A percentile compares a stretch with the other conserved stretches of the same genome.
phyloP scores from a whole-genome alignment of 139 green algal genomes.

The Tetraselmis chui region DNA sequence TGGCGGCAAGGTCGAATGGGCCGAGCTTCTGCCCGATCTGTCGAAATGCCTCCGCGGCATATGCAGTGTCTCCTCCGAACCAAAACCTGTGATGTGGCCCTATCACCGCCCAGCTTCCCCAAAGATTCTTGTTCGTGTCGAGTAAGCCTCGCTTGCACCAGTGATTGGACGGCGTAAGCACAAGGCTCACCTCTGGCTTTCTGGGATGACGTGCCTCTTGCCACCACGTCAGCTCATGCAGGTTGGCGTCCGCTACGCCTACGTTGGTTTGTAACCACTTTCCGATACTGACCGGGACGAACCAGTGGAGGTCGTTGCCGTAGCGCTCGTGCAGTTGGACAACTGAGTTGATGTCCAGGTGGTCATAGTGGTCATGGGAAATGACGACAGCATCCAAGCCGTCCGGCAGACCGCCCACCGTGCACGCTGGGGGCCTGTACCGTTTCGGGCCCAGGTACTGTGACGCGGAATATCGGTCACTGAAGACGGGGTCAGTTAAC shows the following conservation, averaged over 20 bases:
- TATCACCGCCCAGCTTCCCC: conserved; percentile 1
- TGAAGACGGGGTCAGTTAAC: not conserved
- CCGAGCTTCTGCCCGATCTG: conserved; percentile 53
- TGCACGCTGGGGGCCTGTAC: not conserved
- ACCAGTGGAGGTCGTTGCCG: not conserved
- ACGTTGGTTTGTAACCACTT: not conserved
- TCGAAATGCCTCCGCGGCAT: not conserved
- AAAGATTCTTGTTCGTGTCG: not conserved
- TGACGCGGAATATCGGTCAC: not conserved
- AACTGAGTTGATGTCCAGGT: not conserved
- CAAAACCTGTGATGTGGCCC: not conserved
- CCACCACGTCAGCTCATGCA: conserved; percentile 2
- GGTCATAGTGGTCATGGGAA: conserved; percentile 13
- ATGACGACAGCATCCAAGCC: conserved; percentile 6
- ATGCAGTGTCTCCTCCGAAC: conserved; percentile 15
- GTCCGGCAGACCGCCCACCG: not conserved
- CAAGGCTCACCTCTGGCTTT: not conserved
- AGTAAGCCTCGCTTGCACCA: not conserved
- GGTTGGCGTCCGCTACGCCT: not conserved
- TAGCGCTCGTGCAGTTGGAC: not conserved
- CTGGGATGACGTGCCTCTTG: not conserved
- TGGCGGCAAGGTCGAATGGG: conserved; percentile 55
- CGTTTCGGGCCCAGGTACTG: not conserved
- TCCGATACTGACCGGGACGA: not conserved
- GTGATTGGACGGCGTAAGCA: not conserved